These are phyloP conservation scores for Chlorella vulgaris DNA, from an alignment of 139 green algal genomes.

Conservation along the genomic window DNA sequence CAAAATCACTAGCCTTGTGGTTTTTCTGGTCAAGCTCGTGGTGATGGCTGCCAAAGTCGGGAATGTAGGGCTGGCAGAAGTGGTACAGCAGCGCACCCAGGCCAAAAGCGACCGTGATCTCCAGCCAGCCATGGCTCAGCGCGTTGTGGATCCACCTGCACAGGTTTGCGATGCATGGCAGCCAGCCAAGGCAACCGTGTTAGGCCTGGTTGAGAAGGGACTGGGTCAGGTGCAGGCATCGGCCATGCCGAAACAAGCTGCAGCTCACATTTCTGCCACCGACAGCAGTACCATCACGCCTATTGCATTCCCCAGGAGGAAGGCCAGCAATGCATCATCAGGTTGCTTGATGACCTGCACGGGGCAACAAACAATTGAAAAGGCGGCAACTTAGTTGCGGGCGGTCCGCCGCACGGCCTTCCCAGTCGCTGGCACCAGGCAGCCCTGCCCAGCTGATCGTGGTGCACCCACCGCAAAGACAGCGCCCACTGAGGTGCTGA, in stretches of 20 bases:
- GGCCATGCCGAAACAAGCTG: neutral
- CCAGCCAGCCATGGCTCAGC: slow-evolving; percentile 51
- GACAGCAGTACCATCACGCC: slow-evolving; percentile 85
- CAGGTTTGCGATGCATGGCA: neutral
- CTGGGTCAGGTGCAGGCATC: neutral
- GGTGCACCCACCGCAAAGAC: slow-evolving; percentile 57
- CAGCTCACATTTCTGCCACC: slow-evolving; percentile 75
- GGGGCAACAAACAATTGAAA: neutral
- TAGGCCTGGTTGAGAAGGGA: neutral
- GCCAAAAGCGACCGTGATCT: slow-evolving; percentile 46
- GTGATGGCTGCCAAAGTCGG: slow-evolving; percentile 58
- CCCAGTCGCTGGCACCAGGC: neutral
- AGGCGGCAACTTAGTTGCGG: neutral
- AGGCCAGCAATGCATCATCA: slow-evolving; percentile 64
- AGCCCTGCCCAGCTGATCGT: neutral
- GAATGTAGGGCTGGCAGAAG: slow-evolving; percentile 62
- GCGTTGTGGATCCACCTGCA: slow-evolving; percentile 62
- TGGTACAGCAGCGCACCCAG: slow-evolving; percentile 60
- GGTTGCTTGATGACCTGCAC: slow-evolving; percentile 63
- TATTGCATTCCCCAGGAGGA: slow-evolving; percentile 74
- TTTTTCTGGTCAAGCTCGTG: slow-evolving; percentile 5
- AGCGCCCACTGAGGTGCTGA: slow-evolving; percentile 73
- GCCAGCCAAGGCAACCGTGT: neutral
- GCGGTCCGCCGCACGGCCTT: no score
- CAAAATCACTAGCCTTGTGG: neutral